Percentiles rank a stretch among this genome's conserved stretches.
Evolutionary conservation across 176 grass and related monocot genomes (phyloP).

Genomic region (Carex kokanica): DNA sequence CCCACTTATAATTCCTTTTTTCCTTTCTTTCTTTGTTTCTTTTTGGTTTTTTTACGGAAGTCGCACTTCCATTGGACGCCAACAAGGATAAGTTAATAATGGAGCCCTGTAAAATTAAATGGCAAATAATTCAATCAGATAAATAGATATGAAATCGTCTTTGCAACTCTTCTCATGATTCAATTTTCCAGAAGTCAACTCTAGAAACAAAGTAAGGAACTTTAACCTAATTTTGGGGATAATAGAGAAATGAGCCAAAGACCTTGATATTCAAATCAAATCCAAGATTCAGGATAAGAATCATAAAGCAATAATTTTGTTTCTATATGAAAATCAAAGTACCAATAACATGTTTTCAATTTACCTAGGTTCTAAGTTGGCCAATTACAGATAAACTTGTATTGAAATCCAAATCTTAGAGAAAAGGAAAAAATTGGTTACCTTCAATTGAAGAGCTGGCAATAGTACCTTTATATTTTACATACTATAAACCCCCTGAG

Average conservation of each 20-base stretch:
- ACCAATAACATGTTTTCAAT: not conserved
- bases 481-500: no score
- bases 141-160: not conserved
- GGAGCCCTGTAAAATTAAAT: constrained; percentile 12
- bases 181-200: not conserved
- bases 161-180: not conserved
- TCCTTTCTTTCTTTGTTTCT: not conserved
- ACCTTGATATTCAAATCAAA: not conserved
- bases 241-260: not conserved
- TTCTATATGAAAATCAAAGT: not conserved
- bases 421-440: not conserved
- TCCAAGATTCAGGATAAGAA: not conserved
- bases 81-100: constrained; percentile 4
- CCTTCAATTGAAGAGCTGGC: constrained; percentile 15
- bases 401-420: constrained; percentile 7
- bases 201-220: not conserved
- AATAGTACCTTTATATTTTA: no score
- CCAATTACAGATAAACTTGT: not conserved
- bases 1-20: not conserved
- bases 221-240: not conserved
- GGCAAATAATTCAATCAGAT: not conserved
- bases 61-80: constrained; percentile 20
- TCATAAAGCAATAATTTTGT: not conserved
- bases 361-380: not conserved
- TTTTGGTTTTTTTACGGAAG: not conserved